Evolutionary conservation across 139 green algal species (phyloP).

Genomic region (Picochlorum sp.): DNA sequence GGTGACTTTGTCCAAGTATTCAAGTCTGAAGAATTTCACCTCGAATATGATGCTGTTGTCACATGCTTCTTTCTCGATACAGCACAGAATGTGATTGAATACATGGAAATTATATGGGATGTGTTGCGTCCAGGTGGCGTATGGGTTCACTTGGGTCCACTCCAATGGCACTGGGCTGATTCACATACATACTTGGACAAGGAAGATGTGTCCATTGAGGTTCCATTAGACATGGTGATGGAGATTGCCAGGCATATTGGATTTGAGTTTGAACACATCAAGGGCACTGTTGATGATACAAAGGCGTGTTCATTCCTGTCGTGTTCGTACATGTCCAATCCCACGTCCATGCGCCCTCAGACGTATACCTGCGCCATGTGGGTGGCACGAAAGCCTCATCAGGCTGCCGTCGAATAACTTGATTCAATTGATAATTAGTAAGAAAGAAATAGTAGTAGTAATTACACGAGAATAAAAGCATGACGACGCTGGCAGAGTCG

Average conservation of each 20-base stretch:
- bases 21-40: conserved; percentile 24
- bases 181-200: conserved; percentile 5
- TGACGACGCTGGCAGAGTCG: conserved; percentile 80
- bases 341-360: not conserved
- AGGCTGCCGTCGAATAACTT: not conserved
- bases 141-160: conserved; percentile 90
- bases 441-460: too few species aligned
- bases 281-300: not conserved
- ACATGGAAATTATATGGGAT: conserved; percentile 71
- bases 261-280: conserved; percentile 22
- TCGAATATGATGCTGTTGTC: conserved; percentile 76
- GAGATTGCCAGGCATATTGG: conserved; percentile 42
- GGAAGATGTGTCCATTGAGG: conserved; percentile 62
- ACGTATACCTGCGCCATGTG: conserved; percentile 4
- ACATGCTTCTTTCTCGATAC: conserved; percentile 99
- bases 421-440: too few species aligned
- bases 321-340: conserved; percentile 6
- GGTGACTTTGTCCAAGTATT: conserved; percentile 96
- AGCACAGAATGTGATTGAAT: conserved; percentile 93
- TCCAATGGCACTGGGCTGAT: conserved; percentile 94
- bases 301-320: too few species aligned
- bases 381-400: conserved; percentile 5
- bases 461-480: conserved; percentile 5
- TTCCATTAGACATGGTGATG: conserved; percentile 60
- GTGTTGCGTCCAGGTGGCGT: conserved; percentile 46